Percentiles rank a stretch among this genome's conserved stretches.
Evolutionary conservation across 768 basidiomycete species (phyloP).

Genomic region (Lentinula aciculospora): DNA sequence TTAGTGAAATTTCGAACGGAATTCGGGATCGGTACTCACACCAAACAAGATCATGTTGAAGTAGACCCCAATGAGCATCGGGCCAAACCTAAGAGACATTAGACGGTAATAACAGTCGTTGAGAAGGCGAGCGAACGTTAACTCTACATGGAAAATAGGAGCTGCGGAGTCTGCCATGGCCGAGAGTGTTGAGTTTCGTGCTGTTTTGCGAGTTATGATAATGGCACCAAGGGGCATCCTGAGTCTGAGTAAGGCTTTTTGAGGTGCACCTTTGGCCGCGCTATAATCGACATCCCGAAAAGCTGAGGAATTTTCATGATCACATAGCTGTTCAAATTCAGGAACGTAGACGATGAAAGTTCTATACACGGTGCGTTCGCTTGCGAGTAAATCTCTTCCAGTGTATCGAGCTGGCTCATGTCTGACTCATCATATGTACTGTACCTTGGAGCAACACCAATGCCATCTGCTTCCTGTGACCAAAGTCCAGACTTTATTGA

Average conservation of each 20-base stretch:
- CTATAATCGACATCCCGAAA: not conserved
- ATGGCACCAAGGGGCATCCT: not conserved
- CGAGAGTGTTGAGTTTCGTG: not conserved
- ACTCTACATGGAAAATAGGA: conserved; percentile 3
- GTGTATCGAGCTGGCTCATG: not conserved
- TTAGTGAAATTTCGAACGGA: not conserved
- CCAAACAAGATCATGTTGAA: conserved; percentile 5
- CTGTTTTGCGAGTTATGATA: not conserved
- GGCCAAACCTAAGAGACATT: not conserved
- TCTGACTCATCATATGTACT: not conserved
- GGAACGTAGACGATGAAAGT: not conserved
- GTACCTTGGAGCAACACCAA: not conserved
- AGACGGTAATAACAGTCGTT: not conserved
- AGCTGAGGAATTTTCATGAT: not conserved
- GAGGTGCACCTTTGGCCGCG: not conserved
- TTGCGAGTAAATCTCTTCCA: not conserved
- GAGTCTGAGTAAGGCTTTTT: not conserved
- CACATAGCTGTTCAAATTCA: not conserved
- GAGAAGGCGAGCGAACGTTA: not conserved
- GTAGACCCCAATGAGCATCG: conserved; percentile 8
- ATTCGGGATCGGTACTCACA: not conserved
- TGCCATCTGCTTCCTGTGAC: not conserved
- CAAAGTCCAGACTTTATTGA: not conserved
- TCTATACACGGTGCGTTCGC: not conserved
- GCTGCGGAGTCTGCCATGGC: not conserved